A percentile compares a stretch with the other conserved stretches of the same genome.
Conservation (phyloP, 1,284 basidiomycete species). For the Cerioporus squamosus region DNA sequence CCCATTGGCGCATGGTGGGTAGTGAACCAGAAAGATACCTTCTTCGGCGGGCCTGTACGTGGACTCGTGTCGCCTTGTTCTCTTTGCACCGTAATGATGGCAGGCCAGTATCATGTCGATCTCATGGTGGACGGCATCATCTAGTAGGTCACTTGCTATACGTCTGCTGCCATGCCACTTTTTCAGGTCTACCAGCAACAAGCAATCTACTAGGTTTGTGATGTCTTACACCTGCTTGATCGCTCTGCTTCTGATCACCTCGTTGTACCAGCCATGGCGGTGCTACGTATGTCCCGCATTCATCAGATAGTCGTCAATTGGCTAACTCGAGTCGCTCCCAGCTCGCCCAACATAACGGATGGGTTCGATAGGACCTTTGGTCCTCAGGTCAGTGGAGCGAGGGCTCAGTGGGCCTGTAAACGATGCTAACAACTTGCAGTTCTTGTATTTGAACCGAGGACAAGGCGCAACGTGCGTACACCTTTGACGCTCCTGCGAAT, state of each 20-base stretch:
- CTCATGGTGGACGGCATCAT: slow-evolving; percentile 35
- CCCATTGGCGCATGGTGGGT: slow-evolving; percentile 34
- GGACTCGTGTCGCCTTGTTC: background rate
- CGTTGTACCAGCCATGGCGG: slow-evolving; percentile 19
- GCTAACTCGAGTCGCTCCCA: background rate
- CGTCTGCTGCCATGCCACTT: background rate
- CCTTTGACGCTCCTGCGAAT: background rate
- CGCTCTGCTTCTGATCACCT: background rate
- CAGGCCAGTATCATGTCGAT: slow-evolving; percentile 28
- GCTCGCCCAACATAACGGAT: slow-evolving; percentile 33
- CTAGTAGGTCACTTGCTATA: slow-evolving; percentile 14
- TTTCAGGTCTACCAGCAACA: slow-evolving; percentile 18
- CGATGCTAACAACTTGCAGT: slow-evolving; percentile 13
- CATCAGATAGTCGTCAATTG: no score
- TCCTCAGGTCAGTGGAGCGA: slow-evolving; percentile 17
- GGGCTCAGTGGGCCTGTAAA: no score
- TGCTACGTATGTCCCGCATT: slow-evolving; percentile 16
- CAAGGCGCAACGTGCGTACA: slow-evolving; percentile 6
- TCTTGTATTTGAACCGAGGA: slow-evolving; percentile 33
- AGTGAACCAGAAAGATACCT: slow-evolving; percentile 33
- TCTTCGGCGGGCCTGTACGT: slow-evolving; percentile 32
- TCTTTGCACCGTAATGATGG: background rate
- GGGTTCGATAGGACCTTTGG: slow-evolving; percentile 37
- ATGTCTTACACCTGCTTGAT: background rate
- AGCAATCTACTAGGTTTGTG: slow-evolving; percentile 29